Base-by-base conservation (phyloP, 78 protist species). In the Cavenderia fasciculata region DNA sequence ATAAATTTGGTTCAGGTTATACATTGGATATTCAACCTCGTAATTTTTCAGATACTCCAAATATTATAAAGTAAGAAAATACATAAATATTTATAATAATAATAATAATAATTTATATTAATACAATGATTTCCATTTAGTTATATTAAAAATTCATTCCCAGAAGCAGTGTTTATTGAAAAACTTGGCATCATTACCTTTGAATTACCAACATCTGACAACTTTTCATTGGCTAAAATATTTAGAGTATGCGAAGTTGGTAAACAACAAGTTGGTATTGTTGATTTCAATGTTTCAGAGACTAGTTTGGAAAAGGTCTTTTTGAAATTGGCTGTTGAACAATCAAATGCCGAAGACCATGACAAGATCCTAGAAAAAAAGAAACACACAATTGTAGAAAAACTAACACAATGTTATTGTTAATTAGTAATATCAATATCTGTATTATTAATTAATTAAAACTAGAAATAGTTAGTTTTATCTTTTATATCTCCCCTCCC, bases 1-100 rank as follows among this genome's bases (percentile, higher is more conserved):
- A 23, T 14, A 38, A 72, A 34, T 95, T 79, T 77, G 99, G 98
- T 1, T 84, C 65, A 10, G 99, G 99, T 18, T 98, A 96, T 73
- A n/a, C 68, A 79, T 27, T 65, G 23, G 65, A 52, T 59, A 57
- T n/a, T 65, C 34, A 98, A 96, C 56, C 85, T 36, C 40, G 23
- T 16, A 34, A 74, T 29, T 21, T 56, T 10, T n/a, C 43, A 41
- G 36, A 74, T 33, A n/a, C 61, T 75, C 23, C 10, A 89, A 47
- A 65, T 44, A 69, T 86, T 96, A 61, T 96, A 94, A 86, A 52
- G 33, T n/a, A 21, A 52, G n/a, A 92, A 92, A 54, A 97, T 95
- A 4, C 76, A 57, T 7, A 97, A 96, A n/a, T n/a, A n/a, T n/a
- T 27, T 97, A 95, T 2, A 61, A 38, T 95, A 71, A 54, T 25